Percentiles rank a stretch among this genome's conserved stretches.
Conservation (phyloP, 1,139 yeast species). For the Barnettozyma hawaiiensis region DNA sequence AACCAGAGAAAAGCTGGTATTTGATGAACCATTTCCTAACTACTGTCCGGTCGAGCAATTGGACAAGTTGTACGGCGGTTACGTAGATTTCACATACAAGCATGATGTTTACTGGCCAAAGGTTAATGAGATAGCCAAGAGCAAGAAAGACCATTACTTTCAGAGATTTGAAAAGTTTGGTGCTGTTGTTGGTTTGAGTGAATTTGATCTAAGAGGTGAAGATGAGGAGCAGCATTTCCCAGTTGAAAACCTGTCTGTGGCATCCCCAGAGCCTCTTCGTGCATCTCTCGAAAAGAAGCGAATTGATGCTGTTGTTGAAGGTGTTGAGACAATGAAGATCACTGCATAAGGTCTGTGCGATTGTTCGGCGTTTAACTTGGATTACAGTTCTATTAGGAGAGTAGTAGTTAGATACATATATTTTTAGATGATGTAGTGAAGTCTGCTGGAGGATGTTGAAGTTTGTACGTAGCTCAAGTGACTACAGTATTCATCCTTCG, state of each 20-base stretch:
- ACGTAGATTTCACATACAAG: conserved; percentile 71
- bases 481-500: too few species aligned
- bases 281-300: not conserved
- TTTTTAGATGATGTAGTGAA: not conserved
- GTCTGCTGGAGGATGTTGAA: too few species aligned
- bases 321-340: conserved; percentile 1
- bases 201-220: conserved; percentile 65
- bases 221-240: conserved; percentile 6
- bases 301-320: conserved; percentile 5
- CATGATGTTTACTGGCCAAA: conserved; percentile 82
- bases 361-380: not conserved
- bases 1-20: conserved; percentile 87
- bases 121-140: conserved; percentile 52
- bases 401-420: not conserved
- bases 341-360: not conserved
- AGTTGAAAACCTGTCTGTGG: conserved; percentile 1
- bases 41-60: conserved; percentile 79
- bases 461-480: too few species aligned
- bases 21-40: conserved; percentile 79
- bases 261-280: not conserved
- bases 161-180: conserved; percentile 65
- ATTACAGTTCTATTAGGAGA: not conserved
- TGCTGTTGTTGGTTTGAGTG: conserved; percentile 70
- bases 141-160: conserved; percentile 50
- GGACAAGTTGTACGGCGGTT: conserved; percentile 81